Base-by-base conservation (phyloP, 2,329 filamentous ascomycete genomes). In the Zalaria obscura region DNA sequence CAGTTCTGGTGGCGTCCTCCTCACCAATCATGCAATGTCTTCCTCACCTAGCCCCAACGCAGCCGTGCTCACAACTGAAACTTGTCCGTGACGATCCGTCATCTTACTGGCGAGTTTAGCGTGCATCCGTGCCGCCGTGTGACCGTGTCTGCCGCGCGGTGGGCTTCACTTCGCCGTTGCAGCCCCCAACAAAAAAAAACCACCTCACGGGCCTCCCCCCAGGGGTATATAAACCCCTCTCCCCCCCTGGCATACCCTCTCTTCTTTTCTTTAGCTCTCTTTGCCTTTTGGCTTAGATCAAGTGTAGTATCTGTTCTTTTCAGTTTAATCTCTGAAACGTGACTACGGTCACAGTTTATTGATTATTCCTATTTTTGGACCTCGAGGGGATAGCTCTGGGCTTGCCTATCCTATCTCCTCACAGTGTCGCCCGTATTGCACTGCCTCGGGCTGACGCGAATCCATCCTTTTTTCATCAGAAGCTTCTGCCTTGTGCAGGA, bases 401-500 rank as follows among this genome's bases (percentile, higher is more conserved):
- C 29, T 32, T 32, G 29, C 29, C 29, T 32, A 32, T 32, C 29
- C 18, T 32, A 7, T 32, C n/a, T 32, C 7, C 7, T n/a, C 76
- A 83, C 73, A 63, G 79, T 83, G 78, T 83, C 77, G 75, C 72
- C 68, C 72, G 77, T 77, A 75, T 79, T 72, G 77, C 80, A 83
- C 79, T 83, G 73, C 67, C 70, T 74, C 76, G 70, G 69, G 74
- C 75, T 61, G 77, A 82, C 70, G 79, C 80, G 75, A 83, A 71
- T 33, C 38, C 5, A 25, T 10, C 32, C 26, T 43, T 45, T 54
- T 52, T 56, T 56, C 55, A 52, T 56, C 29, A 32, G 29, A 7
- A 7, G 29, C 29, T 32, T 32, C n/a, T 32, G 29, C 29, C n/a
- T 32, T 32, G 29, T 7, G 29, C 29, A 32, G 29, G 29, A n/a